Base-by-base conservation (phyloP, 352 stramenopile genomes). In the Globisporangium emineosum region DNA sequence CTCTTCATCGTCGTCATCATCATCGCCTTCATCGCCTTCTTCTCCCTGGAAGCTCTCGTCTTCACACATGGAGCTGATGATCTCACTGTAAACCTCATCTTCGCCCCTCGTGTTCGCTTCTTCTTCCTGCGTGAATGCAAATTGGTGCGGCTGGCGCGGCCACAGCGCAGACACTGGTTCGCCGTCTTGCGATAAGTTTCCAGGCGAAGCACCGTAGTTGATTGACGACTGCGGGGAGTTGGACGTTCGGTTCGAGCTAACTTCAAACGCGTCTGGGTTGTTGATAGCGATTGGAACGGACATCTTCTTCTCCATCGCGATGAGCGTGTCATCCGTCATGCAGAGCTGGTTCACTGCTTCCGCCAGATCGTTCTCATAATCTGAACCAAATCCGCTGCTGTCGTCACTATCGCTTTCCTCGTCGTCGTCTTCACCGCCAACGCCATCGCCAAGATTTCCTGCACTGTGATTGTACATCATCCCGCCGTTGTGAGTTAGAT, bases 81-180 rank as follows among this genome's bases (percentile, higher is more conserved):
- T 77, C 58, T 94, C 86, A 42, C 80, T 90, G 71, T 94, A 94
- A 6, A 94, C 79, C 60, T 93, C 86, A 35, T 93, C 86, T 67
- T 92, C 80, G 9, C 66, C 77, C 25, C 77, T 69, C 9, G 72
- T 50, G 12, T 77, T 81, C 30, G 72, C 75, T 53, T 94, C 85
- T 67, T 94, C 84, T 60, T 91, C 84, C 64, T 94, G 86, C 15
- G 86, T 91, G 54, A 94, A 94, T 8, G 83, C 86, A 60, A 94
- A 94, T 67, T 94, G 80, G 58, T 93, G 82, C 10, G 86, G 86
- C 57, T 90, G 82, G 19, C 86, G 76, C 27, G 86, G 86, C 86
- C 86, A 94, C 12, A 94, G 66, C 8, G 86, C 86, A 35, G 83
- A 83, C 32, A 85, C 76, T 0, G 86, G 86, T 33, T 94, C 83